Conservation (phyloP, 495 filamentous ascomycete genomes). For the Aspergillus egyptiacus region DNA sequence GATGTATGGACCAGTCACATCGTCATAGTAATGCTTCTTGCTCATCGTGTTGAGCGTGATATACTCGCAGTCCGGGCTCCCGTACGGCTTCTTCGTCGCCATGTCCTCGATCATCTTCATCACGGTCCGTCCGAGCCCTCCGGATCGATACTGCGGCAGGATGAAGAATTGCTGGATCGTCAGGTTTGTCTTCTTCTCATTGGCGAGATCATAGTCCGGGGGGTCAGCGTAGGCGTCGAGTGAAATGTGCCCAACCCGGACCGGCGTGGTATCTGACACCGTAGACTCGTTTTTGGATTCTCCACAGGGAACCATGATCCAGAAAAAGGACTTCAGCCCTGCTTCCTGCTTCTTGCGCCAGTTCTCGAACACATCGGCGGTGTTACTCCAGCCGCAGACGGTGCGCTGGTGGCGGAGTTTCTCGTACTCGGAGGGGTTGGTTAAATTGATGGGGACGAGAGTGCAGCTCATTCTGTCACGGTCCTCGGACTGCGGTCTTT, state of each 20-base stretch:
- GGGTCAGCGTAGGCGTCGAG: conserved; percentile 22
- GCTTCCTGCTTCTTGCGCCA: conserved; percentile 19
- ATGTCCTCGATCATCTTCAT: conserved; percentile 20
- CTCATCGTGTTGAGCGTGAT: conserved; percentile 22
- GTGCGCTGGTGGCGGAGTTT: conserved; percentile 24
- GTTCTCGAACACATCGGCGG: conserved; percentile 2
- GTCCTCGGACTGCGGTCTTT: too few species aligned
- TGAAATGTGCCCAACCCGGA: conserved; percentile 24
- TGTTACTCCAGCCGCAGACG: conserved; percentile 23
- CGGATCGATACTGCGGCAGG: conserved; percentile 14
- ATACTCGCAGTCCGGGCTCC: conserved; percentile 19
- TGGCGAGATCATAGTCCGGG: conserved; percentile 16
- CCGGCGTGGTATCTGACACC: neutral
- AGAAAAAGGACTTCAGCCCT: conserved; percentile 23
- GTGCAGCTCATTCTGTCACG: conserved; percentile 4
- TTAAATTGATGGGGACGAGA: conserved; percentile 23
- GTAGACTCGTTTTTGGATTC: too few species aligned
- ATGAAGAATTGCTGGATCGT: conserved; percentile 24
- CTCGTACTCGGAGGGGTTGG: conserved; percentile 13
- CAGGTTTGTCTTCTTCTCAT: conserved; percentile 14
- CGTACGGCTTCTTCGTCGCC: conserved; percentile 18
- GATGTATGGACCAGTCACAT: conserved; percentile 16
- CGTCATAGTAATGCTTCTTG: conserved; percentile 25
- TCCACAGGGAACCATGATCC: conserved; percentile 6
- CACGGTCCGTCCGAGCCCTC: conserved; percentile 16